Percentiles rank a stretch among this genome's conserved stretches.
Conservation (phyloP, 2,329 filamentous ascomycete genomes). For the Periconia sp. region DNA sequence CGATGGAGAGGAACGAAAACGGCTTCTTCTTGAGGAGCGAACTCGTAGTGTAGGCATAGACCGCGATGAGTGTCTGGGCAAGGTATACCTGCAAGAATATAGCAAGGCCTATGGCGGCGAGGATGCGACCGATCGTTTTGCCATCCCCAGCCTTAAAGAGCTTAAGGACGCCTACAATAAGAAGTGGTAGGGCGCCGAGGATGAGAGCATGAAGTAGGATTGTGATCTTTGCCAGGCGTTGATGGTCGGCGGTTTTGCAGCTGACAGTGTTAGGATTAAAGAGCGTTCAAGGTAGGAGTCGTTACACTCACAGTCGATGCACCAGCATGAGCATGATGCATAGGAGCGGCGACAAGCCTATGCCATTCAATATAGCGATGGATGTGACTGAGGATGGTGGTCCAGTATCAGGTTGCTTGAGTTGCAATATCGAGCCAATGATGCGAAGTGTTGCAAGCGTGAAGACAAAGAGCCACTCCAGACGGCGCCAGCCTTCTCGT, state of each 20-base stretch:
- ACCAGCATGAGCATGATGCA: constrained; percentile 5
- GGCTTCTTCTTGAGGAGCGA: constrained; percentile 1
- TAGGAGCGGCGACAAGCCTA: constrained; percentile 2
- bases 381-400: constrained; percentile 2
- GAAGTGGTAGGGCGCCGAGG: constrained; percentile 3
- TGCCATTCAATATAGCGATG: constrained; percentile 3
- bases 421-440: constrained; percentile 5
- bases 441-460: constrained; percentile 1
- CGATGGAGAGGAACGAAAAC: not conserved
- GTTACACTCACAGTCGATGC: constrained; percentile 2
- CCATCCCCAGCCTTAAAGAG: constrained; percentile 1
- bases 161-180: constrained; percentile 4
- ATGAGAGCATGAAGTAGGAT: constrained; percentile 1
- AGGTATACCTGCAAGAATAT: constrained; percentile 4
- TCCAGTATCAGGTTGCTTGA: not conserved
- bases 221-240: constrained; percentile 2
- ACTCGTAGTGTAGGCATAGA: not conserved
- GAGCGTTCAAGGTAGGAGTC: not conserved
- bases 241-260: constrained; percentile 1
- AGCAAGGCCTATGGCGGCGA: constrained; percentile 5
- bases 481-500: constrained; percentile 2
- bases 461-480: constrained; percentile 5
- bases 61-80: constrained; percentile 1
- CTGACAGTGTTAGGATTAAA: not conserved
- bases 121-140: not conserved